A percentile compares a stretch with the other conserved stretches of the same genome.
Conservation (phyloP, 2,329 filamentous ascomycete species). For the Dothiorella sarmentorum region DNA sequence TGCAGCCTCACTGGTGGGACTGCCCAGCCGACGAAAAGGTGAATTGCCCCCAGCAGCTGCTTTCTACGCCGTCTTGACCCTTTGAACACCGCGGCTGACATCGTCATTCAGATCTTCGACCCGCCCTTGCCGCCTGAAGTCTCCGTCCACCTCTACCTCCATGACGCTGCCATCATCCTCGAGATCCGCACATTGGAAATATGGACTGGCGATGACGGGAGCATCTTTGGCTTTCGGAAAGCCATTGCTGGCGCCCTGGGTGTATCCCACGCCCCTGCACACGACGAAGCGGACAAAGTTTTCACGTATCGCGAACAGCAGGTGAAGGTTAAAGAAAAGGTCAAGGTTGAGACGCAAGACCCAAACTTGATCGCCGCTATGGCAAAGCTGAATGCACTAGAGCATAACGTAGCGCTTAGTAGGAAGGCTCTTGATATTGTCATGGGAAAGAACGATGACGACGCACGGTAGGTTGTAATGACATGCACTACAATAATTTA, state of each 20-base stretch:
- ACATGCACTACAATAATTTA: too few species aligned
- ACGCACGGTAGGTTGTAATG: background rate
- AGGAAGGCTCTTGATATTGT: slow-evolving; percentile 71
- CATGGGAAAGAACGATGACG: slow-evolving; percentile 54
- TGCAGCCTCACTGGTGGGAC: slow-evolving; percentile 55
- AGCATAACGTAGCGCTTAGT: slow-evolving; percentile 67
- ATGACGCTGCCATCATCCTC: slow-evolving; percentile 56
- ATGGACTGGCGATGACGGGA: slow-evolving; percentile 30
- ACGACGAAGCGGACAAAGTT: slow-evolving; percentile 68
- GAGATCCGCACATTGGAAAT: slow-evolving; percentile 67
- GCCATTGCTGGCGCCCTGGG: slow-evolving; percentile 49
- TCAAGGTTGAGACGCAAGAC: slow-evolving; percentile 83
- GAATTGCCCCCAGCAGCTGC: slow-evolving; percentile 25
- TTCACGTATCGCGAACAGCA: slow-evolving; percentile 69
- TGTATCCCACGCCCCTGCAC: slow-evolving; percentile 37
- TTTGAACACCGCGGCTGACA: background rate
- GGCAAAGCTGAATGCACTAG: slow-evolving; percentile 76
- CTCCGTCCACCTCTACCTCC: slow-evolving; percentile 64
- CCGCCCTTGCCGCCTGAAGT: slow-evolving; percentile 63
- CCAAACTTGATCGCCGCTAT: slow-evolving; percentile 79
- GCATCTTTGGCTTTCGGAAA: slow-evolving; percentile 55
- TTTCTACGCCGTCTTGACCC: background rate
- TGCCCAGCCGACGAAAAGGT: slow-evolving; percentile 56
- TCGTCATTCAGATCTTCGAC: slow-evolving; percentile 50
- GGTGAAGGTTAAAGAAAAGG: slow-evolving; percentile 84